Conservation (phyloP, 208 protist genomes). For the Leishmania martiniquensis region DNA sequence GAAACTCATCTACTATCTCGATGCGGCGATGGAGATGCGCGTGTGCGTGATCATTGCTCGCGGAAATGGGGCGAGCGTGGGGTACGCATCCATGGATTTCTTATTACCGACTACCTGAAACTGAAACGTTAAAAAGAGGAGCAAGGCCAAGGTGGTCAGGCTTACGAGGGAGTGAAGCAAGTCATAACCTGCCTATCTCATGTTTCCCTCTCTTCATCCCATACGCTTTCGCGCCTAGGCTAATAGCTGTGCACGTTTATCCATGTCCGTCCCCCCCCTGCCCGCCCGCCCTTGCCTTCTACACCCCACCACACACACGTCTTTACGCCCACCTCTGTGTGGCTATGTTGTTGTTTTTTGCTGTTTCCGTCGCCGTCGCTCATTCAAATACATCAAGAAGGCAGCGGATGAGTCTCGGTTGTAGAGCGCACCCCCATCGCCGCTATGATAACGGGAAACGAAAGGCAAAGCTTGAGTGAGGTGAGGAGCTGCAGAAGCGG, state of each 20-base stretch:
- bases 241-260: background rate
- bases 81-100: conserved; percentile 37
- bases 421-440: background rate
- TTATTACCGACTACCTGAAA: conserved; percentile 51
- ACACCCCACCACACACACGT: too few relatives aligned
- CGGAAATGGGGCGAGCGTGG: conserved; percentile 46
- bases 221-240: background rate
- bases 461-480: background rate
- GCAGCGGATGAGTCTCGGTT: background rate
- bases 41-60: conserved; percentile 30
- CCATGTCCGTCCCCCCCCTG: background rate
- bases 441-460: background rate
- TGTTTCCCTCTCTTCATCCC: background rate
- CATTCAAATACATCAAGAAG: background rate
- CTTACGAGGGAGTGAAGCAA: conserved; percentile 44
- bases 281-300: too few relatives aligned
- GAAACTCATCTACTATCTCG: conserved; percentile 57
- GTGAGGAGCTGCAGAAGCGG: background rate
- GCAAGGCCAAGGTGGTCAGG: conserved; percentile 33
- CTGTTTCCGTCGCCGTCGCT: too few relatives aligned
- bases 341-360: too few relatives aligned
- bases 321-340: background rate
- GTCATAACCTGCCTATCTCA: background rate
- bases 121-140: conserved; percentile 46
- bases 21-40: conserved; percentile 30